These are phyloP conservation scores for Lichtheimia hyalospora DNA, from an alignment of 371 early-diverging fungal species.

Conservation along the genomic window DNA sequence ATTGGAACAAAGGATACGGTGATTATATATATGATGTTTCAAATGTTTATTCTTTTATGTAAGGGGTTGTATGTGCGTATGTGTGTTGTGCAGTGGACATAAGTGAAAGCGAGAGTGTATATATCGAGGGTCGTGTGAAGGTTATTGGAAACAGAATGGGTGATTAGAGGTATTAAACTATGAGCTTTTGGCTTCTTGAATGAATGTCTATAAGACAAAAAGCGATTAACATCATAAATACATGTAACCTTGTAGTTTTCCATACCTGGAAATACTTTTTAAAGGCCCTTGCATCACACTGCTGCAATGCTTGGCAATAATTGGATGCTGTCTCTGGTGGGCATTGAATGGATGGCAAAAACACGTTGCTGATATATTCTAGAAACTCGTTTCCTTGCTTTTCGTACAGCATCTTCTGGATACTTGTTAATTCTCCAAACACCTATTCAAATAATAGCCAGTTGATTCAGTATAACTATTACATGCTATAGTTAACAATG, in stretches of 20 bases:
- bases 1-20: not conserved
- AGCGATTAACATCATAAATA: not conserved
- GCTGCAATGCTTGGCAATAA: constrained; percentile 69
- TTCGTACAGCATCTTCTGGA: constrained; percentile 69
- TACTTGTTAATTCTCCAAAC: constrained; percentile 77
- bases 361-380: constrained; percentile 64
- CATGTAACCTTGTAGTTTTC: not conserved
- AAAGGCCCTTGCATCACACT: constrained; percentile 64
- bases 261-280: constrained; percentile 76
- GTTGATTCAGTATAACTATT: not conserved
- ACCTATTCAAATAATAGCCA: constrained; percentile 32
- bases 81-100: too few species aligned
- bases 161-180: not conserved
- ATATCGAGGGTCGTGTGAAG: not conserved
- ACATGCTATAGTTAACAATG: not conserved
- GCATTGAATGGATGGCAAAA: constrained; percentile 70
- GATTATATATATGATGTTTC: not conserved
- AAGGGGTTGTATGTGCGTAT: not conserved
- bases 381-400: constrained; percentile 67
- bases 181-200: constrained; percentile 32
- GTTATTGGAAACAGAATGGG: not conserved
- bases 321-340: constrained; percentile 62
- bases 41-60: not conserved
- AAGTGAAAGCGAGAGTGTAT: not conserved
- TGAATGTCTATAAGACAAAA: constrained; percentile 36